Base-by-base conservation (phyloP, 1,284 basidiomycete genomes). In the Cystobasidium slooffiae region DNA sequence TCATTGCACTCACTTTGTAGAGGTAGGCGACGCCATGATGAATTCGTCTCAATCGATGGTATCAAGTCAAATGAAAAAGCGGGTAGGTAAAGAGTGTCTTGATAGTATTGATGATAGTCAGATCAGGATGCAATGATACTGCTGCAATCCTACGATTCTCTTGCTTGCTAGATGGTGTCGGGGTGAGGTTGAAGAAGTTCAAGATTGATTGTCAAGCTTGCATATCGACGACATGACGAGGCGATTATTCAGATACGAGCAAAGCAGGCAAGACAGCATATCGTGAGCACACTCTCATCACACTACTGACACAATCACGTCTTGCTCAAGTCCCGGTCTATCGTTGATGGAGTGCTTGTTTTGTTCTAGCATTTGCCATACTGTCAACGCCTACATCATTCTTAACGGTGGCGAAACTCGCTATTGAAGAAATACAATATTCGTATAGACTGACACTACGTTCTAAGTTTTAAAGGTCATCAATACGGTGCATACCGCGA, bases 401-500 rank as follows among this genome's bases (percentile, higher is more conserved):
- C 47, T 16, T 14, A 6, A 20, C 47, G 20, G 47, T 14, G 47
- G 16, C 16, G 14, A 51, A 16, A 51, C 44, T 46, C 20, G 39
- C 20, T 63, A 24, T 20, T 22, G 61, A 47, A 59, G 24, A 16
- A 31, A 5, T 41, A 41, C 16, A 61, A 61, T 20, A 61, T 61
- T 41, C 12, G 31, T 49, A 12, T 1, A 6, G 18, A 41, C 14
- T 51, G n/a, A 46, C 14, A 14, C 24, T 39, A 53, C 18, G 24
- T 12, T 12, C 55, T n/a, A 39, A 41, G 39, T 12, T 41, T 18
- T 47, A 10, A 41, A 20, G 4, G 22, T 59, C 53, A 43, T 39
- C 47, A 72, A 51, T 72, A 72, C 51, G 69, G 69, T 14, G 69
- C 61, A 55, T 72, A 72, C 59, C 69, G 44, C 58, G 61, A 59